Conservation (phyloP, 2,329 filamentous ascomycete species). For the Ophiostoma ulmi region DNA sequence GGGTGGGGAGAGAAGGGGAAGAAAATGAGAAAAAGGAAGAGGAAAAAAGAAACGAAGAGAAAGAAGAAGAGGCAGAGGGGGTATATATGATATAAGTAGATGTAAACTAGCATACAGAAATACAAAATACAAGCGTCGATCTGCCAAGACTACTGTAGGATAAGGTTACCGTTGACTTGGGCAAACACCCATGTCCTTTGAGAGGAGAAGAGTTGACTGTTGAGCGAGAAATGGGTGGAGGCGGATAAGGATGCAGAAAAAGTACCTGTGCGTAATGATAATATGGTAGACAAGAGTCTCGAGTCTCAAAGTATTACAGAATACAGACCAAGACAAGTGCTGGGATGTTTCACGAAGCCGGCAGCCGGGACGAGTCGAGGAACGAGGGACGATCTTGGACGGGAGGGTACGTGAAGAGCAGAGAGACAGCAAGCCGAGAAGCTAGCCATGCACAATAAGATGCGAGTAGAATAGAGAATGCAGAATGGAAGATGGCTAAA, state of each 20-base stretch:
- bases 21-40: not conserved
- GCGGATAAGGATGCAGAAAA: not conserved
- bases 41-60: not conserved
- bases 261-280: not conserved
- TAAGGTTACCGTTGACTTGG: slow-evolving; percentile 5
- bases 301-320: not conserved
- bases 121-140: not conserved
- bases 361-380: slow-evolving; percentile 14
- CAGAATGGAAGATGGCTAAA: too few relatives aligned
- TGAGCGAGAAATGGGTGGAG: not conserved
- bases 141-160: not conserved
- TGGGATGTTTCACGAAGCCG: not conserved
- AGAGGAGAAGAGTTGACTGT: not conserved
- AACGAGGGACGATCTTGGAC: not conserved
- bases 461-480: not conserved
- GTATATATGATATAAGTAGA: not conserved
- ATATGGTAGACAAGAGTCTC: not conserved
- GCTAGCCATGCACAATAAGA: not conserved
- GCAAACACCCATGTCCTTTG: not conserved
- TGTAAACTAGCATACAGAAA: not conserved
- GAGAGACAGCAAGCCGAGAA: not conserved
- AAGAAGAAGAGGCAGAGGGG: not conserved
- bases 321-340: slow-evolving; percentile 1
- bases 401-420: not conserved
- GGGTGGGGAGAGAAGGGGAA: not conserved